Conservation (phyloP, 495 filamentous ascomycete species). For the Xylaria longipes region DNA sequence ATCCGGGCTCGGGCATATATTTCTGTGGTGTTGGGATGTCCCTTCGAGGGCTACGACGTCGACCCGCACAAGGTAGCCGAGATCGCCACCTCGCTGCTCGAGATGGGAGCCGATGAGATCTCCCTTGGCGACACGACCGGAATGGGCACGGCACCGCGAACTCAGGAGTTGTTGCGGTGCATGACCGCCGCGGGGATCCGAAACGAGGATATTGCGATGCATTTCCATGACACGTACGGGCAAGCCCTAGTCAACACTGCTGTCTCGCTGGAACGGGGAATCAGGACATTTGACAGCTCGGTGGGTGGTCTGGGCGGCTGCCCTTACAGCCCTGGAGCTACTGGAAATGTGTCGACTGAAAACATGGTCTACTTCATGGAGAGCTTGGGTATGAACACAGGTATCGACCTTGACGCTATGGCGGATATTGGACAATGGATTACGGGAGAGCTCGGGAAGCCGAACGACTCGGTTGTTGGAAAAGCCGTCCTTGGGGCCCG, state of each 20-base stretch:
- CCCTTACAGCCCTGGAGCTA: slow-evolving; percentile 91
- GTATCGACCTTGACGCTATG: slow-evolving; percentile 83
- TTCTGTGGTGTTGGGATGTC: slow-evolving; percentile 91
- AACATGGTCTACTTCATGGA: slow-evolving; percentile 91
- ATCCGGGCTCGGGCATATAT: slow-evolving; percentile 91
- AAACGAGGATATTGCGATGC: slow-evolving; percentile 82
- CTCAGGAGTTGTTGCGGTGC: slow-evolving; percentile 70
- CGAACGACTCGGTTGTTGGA: slow-evolving; percentile 77
- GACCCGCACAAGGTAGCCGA: slow-evolving; percentile 79
- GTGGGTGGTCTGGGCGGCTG: slow-evolving; percentile 94
- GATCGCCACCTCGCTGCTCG: slow-evolving; percentile 79
- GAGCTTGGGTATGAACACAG: slow-evolving; percentile 84
- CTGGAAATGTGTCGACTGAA: slow-evolving; percentile 94
- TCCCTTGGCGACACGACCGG: slow-evolving; percentile 94
- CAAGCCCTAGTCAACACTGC: slow-evolving; percentile 91
- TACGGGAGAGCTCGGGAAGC: slow-evolving; percentile 75
- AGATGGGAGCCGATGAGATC: slow-evolving; percentile 97
- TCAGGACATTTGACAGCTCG: slow-evolving; percentile 87
- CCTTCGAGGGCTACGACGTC: slow-evolving; percentile 88
- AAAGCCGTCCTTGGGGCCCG: slow-evolving; percentile 73
- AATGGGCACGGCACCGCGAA: slow-evolving; percentile 90
- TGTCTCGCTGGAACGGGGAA: slow-evolving; percentile 84
- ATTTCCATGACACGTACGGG: slow-evolving; percentile 98
- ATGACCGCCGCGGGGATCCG: slow-evolving; percentile 77
- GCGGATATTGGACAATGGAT: slow-evolving; percentile 90